These are phyloP conservation scores for Nicotiana tabacum DNA, from an alignment of 257 asterid genomes.

Conservation along the genomic window DNA sequence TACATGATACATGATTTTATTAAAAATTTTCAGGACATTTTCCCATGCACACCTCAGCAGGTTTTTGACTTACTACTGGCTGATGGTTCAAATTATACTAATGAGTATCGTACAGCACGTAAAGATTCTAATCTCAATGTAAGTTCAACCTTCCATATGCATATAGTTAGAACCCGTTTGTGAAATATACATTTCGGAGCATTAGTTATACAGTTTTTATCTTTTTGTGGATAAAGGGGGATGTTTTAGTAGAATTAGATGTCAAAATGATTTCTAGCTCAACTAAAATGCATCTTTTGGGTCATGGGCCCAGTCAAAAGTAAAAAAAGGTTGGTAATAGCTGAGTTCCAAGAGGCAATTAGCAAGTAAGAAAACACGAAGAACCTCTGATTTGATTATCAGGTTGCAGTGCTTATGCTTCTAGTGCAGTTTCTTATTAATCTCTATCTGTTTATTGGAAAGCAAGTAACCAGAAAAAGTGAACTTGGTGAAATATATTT, in stretches of 20 bases:
- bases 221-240: background rate
- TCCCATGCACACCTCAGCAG: slow-evolving; percentile 88
- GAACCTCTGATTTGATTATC: background rate
- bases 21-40: slow-evolving; percentile 52
- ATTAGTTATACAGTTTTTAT: background rate
- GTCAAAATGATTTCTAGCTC: background rate
- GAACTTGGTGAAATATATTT: slow-evolving; percentile 1
- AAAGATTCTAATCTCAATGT: slow-evolving; percentile 78
- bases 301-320: background rate
- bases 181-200: background rate
- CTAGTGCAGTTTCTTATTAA: slow-evolving; percentile 6
- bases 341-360: background rate
- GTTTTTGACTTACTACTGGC: slow-evolving; percentile 63
- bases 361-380: background rate
- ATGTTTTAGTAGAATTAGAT: background rate
- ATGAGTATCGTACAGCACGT: slow-evolving; percentile 57
- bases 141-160: slow-evolving; percentile 23
- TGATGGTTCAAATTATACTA: slow-evolving; percentile 75
- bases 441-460: background rate
- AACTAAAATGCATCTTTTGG: background rate
- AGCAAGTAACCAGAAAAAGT: background rate
- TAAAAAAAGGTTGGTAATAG: background rate
- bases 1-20: background rate
- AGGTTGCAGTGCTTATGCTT: slow-evolving; percentile 2
- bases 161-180: background rate